Evolutionary conservation across 345 rosid species (phyloP), one percentile per base, ranked within the genome.

Genomic region (Clausena lansium): DNA sequence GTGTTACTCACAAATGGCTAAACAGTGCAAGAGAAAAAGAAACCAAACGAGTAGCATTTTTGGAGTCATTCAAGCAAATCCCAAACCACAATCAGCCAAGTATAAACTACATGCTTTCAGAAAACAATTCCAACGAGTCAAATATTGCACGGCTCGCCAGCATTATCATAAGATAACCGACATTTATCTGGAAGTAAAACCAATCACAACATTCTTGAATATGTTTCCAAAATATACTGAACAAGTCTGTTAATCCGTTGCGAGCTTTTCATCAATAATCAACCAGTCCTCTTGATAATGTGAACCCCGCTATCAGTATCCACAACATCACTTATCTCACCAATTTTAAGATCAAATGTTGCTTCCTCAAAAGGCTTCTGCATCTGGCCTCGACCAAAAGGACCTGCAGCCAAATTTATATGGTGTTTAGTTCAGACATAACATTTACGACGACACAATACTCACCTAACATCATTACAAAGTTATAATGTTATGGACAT

Each of bases 291-390:
- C 92, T 76, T 72, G 68, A 96, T 90, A 84, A 96, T 91, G 84
- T 96, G 99, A 55, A 80, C 97, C 19, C 99, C 99, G 63, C 99
- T 94, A 73, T 93, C 98, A 19, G 98, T 96, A 6, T 94, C 98
- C 17, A 96, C 94, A 32, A 91, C 91, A 76, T 89, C 97, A 63
- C 99, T 96, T 71, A 94, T 88, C 86, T 94, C 98, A 33, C 99
- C 99, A 5, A 91, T 87, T 86, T 88, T 86, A 33, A 94, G 97
- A 14, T 85, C 88, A 52, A 70, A 92, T 4, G 99, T 87, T 20
- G 97, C 91, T 57, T 94, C 97, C 85, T 96, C 99, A 55, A 96
- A 96, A 62, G 99, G 95, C 88, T 90, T 96, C 83, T 96, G 98
- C 99, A 96, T 96, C 89, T 92, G 97, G 30, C 99, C 99, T 61